A percentile compares a stretch with the other conserved stretches of the same genome.
These are phyloP conservation scores for Picochlorum sp. DNA, from an alignment of 139 green algal genomes.

Conservation along the genomic window DNA sequence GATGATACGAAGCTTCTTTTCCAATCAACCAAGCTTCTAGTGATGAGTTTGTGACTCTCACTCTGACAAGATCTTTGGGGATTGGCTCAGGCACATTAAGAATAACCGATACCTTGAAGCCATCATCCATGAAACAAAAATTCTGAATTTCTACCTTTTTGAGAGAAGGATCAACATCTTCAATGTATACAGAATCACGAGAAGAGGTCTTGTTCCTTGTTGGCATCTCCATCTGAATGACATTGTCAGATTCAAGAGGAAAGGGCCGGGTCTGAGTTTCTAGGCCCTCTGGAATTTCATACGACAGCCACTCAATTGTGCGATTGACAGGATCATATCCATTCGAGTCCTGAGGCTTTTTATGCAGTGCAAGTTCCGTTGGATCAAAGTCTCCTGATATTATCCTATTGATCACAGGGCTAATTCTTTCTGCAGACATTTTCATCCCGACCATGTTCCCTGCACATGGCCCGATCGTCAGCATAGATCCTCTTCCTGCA, in stretches of 20 bases:
- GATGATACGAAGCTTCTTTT: slow-evolving; percentile 11
- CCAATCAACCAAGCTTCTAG: slow-evolving; percentile 31
- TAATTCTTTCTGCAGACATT: slow-evolving; percentile 21
- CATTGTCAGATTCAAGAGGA: slow-evolving; percentile 2
- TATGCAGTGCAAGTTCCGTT: background rate
- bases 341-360: slow-evolving; percentile 1
- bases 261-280: background rate
- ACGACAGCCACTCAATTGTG: background rate
- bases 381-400: slow-evolving; percentile 1
- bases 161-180: slow-evolving; percentile 5
- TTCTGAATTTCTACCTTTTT: slow-evolving; percentile 16
- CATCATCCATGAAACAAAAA: slow-evolving; percentile 27
- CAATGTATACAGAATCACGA: slow-evolving; percentile 19
- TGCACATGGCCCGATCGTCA: slow-evolving; percentile 15
- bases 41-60: background rate
- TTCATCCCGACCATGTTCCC: slow-evolving; percentile 21
- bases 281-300: background rate
- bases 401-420: slow-evolving; percentile 2
- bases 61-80: slow-evolving; percentile 9
- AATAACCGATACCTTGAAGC: slow-evolving; percentile 26
- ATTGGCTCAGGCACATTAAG: slow-evolving; percentile 18
- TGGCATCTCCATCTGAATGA: background rate
- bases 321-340: background rate
- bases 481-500: slow-evolving; percentile 12
- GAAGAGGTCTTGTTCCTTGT: background rate